These are phyloP conservation scores for Myxozyma monticola DNA, from an alignment of 805 yeast species.

Conservation along the genomic window DNA sequence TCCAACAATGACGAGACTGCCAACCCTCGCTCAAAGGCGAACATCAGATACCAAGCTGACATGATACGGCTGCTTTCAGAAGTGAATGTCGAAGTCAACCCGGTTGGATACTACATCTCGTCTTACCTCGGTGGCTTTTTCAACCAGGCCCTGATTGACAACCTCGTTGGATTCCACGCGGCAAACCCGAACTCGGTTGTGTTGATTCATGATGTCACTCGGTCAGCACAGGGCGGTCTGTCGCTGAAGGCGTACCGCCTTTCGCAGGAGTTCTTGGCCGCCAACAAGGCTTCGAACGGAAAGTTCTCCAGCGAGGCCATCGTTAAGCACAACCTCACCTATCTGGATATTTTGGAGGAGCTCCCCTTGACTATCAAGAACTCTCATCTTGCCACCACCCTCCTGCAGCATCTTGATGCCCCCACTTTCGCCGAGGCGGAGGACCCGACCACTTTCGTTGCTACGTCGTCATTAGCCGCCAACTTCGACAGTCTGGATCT, in stretches of 20 bases:
- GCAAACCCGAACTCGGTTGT: constrained; percentile 55
- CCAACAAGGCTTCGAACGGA: constrained; percentile 47
- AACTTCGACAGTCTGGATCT: constrained; percentile 45
- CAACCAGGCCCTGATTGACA: constrained; percentile 61
- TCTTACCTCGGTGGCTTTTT: constrained; percentile 69
- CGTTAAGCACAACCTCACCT: constrained; percentile 59
- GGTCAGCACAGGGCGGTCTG: constrained; percentile 58
- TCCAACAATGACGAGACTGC: constrained; percentile 57
- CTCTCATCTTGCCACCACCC: constrained; percentile 63
- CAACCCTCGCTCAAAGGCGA: constrained; percentile 61
- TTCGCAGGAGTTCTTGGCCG: constrained; percentile 58
- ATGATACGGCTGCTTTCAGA: constrained; percentile 60
- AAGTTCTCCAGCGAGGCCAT: constrained; percentile 68
- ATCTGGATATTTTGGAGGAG: constrained; percentile 69
- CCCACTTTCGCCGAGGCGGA: constrained; percentile 18
- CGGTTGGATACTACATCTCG: constrained; percentile 80
- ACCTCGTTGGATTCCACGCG: constrained; percentile 63
- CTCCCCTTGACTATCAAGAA: constrained; percentile 65
- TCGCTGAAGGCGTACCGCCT: constrained; percentile 69
- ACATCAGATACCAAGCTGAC: constrained; percentile 67
- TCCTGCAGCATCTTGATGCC: constrained; percentile 41
- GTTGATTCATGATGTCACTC: constrained; percentile 56
- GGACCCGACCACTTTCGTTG: constrained; percentile 20
- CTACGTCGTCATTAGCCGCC: constrained; percentile 27
- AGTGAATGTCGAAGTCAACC: constrained; percentile 65